Percentiles rank a stretch among this genome's conserved stretches.
These are phyloP conservation scores for Nymphaea colorata DNA, from an alignment of 164 flowering plant species.

Conservation along the genomic window DNA sequence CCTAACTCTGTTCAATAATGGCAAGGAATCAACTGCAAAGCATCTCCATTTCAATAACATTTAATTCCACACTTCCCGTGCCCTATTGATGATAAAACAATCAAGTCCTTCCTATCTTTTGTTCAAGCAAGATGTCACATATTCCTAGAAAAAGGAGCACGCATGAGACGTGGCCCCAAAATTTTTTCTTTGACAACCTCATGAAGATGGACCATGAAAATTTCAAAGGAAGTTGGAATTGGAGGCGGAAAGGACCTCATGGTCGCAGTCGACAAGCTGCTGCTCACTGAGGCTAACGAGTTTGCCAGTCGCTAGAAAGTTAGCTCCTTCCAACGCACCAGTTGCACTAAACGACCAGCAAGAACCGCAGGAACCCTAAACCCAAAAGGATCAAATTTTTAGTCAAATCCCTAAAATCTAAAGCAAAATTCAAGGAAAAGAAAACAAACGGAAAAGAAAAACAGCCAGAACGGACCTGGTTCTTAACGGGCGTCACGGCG, in stretches of 20 bases:
- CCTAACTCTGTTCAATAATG: too few relatives aligned
- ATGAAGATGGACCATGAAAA: too few relatives aligned
- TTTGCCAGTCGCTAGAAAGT: slow-evolving; percentile 62
- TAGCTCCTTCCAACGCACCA: slow-evolving; percentile 91
- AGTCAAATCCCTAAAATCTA: neutral
- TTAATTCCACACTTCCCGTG: too few relatives aligned
- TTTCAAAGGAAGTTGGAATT: neutral
- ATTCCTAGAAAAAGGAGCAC: too few relatives aligned
- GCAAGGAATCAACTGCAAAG: too few relatives aligned
- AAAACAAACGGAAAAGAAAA: neutral
- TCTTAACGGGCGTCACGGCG: slow-evolving; percentile 76
- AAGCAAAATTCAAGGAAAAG: neutral
- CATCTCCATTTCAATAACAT: too few relatives aligned
- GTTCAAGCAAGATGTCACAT: too few relatives aligned
- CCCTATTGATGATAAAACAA: neutral
- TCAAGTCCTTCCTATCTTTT: neutral
- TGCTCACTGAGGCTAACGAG: slow-evolving; percentile 89
- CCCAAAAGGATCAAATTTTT: neutral
- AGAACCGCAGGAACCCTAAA: slow-evolving; percentile 88
- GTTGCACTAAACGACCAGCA: slow-evolving; percentile 95
- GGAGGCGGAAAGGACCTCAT: slow-evolving; percentile 35
- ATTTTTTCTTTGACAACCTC: too few relatives aligned
- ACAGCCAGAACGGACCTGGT: slow-evolving; percentile 44
- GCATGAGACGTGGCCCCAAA: too few relatives aligned
- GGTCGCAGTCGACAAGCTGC: slow-evolving; percentile 93